A percentile compares a stretch with the other conserved stretches of the same genome.
phyloP scores from a whole-genome alignment of 2,329 filamentous ascomycete species.

The Fusarium equiseti region DNA sequence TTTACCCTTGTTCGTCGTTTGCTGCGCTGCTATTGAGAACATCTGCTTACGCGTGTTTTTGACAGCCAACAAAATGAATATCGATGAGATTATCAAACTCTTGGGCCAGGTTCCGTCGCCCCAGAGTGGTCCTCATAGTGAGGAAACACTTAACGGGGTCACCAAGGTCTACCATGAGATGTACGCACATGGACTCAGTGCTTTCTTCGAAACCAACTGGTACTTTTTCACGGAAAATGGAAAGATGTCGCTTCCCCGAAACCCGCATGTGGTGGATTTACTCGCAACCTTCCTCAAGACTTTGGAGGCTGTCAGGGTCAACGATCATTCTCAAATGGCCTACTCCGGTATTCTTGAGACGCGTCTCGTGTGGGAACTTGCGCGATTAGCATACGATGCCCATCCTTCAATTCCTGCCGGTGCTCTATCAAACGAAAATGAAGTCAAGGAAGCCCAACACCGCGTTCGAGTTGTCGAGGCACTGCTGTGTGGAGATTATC shows the following conservation, averaged over 20 bases:
- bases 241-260: conserved; percentile 60
- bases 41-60: conserved; percentile 50
- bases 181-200: conserved; percentile 79
- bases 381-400: conserved; percentile 60
- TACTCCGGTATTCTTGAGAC: conserved; percentile 68
- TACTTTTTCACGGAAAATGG: conserved; percentile 68
- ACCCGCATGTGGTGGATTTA: conserved; percentile 72
- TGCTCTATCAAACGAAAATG: conserved; percentile 64
- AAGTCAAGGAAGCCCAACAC: conserved; percentile 73
- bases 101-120: conserved; percentile 71
- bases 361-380: conserved; percentile 70
- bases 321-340: conserved; percentile 65
- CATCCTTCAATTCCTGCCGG: conserved; percentile 51
- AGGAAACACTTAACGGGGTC: conserved; percentile 72
- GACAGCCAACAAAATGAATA: conserved; percentile 68
- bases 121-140: conserved; percentile 63
- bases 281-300: conserved; percentile 74
- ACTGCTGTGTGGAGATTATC: conserved; percentile 77
- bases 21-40: conserved; percentile 47
- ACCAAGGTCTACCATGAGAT: conserved; percentile 79
- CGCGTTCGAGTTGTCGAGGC: conserved; percentile 82
- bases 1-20: conserved; percentile 47
- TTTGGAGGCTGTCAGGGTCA: conserved; percentile 61
- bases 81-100: conserved; percentile 77
- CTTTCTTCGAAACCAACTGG: conserved; percentile 87